A percentile compares a stretch with the other conserved stretches of the same genome.
Conservation (phyloP, 1,284 basidiomycete genomes). For the Pseudozyma sp. region DNA sequence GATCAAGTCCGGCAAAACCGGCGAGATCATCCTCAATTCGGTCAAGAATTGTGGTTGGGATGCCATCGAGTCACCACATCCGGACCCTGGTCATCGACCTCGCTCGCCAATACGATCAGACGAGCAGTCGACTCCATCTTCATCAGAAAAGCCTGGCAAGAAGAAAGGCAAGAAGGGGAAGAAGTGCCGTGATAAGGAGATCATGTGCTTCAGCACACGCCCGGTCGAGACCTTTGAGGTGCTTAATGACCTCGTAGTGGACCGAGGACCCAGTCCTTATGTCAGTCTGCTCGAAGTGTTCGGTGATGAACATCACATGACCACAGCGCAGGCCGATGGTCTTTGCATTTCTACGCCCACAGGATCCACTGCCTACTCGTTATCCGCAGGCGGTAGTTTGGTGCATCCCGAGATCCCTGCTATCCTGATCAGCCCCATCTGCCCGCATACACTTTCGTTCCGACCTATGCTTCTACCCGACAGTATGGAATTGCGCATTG, state of each 20-base stretch:
- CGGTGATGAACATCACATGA: conserved; percentile 98
- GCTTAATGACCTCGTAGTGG: conserved; percentile 96
- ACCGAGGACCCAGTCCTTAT: conserved; percentile 96
- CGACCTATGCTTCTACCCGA: conserved; percentile 95
- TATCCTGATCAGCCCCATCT: conserved; percentile 95
- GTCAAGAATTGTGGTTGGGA: conserved; percentile 65
- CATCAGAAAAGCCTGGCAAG: conserved; percentile 53
- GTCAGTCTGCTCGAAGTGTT: conserved; percentile 96
- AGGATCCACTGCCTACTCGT: conserved; percentile 92
- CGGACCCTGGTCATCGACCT: conserved; percentile 15
- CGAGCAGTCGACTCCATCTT: conserved; percentile 27
- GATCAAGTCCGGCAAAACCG: conserved; percentile 62
- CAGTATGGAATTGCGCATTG: conserved; percentile 97
- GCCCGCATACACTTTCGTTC: conserved; percentile 98
- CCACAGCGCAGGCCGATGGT: conserved; percentile 98
- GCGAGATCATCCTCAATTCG: conserved; percentile 65
- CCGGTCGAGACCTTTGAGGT: conserved; percentile 98
- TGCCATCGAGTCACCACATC: conserved; percentile 54
- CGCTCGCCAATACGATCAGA: conserved; percentile 28
- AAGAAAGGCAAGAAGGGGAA: conserved; percentile 74
- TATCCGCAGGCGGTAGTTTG: conserved; percentile 96
- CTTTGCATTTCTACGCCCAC: conserved; percentile 96
- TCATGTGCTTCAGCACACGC: conserved; percentile 95
- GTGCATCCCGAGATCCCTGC: conserved; percentile 98
- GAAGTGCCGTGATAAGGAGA: conserved; percentile 85